phyloP scores from a whole-genome alignment of 192 early-diverging fungal genomes.

The Borealophlyctis nickersoniae region DNA sequence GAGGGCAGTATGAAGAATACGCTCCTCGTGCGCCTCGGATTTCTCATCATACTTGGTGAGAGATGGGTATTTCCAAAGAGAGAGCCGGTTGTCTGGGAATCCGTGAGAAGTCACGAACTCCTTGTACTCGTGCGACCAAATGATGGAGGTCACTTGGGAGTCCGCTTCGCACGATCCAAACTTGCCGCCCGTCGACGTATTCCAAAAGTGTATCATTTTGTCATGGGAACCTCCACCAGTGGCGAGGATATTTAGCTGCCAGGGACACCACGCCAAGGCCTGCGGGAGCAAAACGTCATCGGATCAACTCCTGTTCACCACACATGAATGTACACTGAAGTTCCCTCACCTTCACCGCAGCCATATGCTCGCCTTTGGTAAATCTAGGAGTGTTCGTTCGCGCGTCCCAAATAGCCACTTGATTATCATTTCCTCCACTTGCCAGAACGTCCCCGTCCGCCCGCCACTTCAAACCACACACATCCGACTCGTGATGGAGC shows the following conservation, averaged over 20 bases:
- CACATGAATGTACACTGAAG: neutral
- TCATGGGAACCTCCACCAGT: conserved; percentile 57
- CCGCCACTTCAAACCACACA: conserved; percentile 55
- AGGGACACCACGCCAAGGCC: conserved; percentile 95
- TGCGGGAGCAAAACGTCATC: conserved; percentile 15
- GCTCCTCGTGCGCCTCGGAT: conserved; percentile 48
- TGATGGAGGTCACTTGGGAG: conserved; percentile 56
- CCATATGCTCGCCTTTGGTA: conserved; percentile 53
- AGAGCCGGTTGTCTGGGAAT: conserved; percentile 49
- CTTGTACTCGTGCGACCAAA: conserved; percentile 56
- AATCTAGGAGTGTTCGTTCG: conserved; percentile 37
- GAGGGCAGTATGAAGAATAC: conserved; percentile 46
- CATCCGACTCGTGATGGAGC: conserved; percentile 61
- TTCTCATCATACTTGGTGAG: conserved; percentile 50
- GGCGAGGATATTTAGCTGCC: conserved; percentile 66
- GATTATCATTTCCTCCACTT: conserved; percentile 59
- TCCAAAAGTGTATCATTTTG: conserved; percentile 57
- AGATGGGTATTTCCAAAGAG: conserved; percentile 53
- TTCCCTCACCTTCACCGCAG: conserved; percentile 53
- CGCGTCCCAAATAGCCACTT: conserved; percentile 59
- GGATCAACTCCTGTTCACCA: neutral
- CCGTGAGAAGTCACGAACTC: conserved; percentile 55
- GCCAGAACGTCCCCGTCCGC: conserved; percentile 49
- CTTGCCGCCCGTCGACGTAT: conserved; percentile 39
- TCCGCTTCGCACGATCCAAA: conserved; percentile 45